A percentile compares a stretch with the other conserved stretches of the same genome.
Evolutionary conservation across 805 yeast genomes (phyloP).

Genomic region (Jamesozyma lodderae): DNA sequence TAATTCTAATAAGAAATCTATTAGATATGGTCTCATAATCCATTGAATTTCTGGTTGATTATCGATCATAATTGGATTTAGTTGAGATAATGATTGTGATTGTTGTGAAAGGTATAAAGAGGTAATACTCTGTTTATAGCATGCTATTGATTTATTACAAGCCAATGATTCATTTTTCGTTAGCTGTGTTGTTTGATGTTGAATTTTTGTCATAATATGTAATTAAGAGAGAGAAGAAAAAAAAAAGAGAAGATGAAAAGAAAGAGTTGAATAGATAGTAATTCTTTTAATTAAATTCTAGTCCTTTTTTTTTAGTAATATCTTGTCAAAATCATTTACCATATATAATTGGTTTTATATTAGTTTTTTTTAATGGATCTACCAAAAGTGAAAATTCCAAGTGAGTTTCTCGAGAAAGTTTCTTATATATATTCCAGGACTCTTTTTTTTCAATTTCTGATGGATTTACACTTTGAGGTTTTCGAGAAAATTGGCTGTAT

Average conservation of each 20-base stretch:
- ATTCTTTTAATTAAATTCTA: too few relatives aligned
- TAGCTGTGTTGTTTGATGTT: neutral
- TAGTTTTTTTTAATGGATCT: too few relatives aligned
- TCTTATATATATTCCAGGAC: too few relatives aligned
- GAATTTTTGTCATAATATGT: neutral
- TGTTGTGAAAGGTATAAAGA: neutral
- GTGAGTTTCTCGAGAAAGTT: neutral
- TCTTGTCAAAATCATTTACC: too few relatives aligned
- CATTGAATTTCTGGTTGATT: conserved; percentile 81
- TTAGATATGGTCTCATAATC: conserved; percentile 72
- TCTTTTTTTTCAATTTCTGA: too few relatives aligned
- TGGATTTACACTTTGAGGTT: too few relatives aligned
- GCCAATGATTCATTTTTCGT: neutral
- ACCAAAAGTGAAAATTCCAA: too few relatives aligned
- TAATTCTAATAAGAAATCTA: conserved; percentile 87
- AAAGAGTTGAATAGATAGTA: neutral
- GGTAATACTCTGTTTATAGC: neutral
- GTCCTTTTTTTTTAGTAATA: too few relatives aligned
- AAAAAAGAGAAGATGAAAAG: neutral
- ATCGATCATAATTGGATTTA: conserved; percentile 53
- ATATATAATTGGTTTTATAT: neutral
- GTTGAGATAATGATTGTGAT: neutral
- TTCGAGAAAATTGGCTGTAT: too few relatives aligned
- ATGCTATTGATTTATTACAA: neutral
- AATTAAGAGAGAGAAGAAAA: neutral